These are phyloP conservation scores for Eremochloa ophiuroides DNA, from an alignment of 176 grass and related monocot species.

Conservation along the genomic window DNA sequence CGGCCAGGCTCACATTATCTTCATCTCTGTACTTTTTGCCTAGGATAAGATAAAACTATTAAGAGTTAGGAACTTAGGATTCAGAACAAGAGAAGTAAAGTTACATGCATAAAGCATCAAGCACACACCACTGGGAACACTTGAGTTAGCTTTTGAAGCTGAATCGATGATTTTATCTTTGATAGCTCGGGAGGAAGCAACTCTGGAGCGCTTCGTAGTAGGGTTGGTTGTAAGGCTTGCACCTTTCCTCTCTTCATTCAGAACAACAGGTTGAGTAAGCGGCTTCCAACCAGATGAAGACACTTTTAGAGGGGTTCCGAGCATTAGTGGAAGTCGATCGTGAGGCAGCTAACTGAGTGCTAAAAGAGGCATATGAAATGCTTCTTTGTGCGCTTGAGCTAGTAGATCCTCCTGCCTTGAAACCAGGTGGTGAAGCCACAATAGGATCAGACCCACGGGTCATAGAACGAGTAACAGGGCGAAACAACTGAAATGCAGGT, in stretches of 20 bases:
- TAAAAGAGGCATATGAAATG: conserved; percentile 32
- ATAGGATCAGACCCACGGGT: conserved; percentile 9
- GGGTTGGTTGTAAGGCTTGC: conserved; percentile 36
- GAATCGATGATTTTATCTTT: conserved; percentile 29
- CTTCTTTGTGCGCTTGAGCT: conserved; percentile 12
- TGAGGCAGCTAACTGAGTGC: conserved; percentile 21
- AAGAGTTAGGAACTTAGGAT: conserved; percentile 7
- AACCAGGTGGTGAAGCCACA: conserved; percentile 5
- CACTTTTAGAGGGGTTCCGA: conserved; percentile 33
- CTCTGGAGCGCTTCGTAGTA: conserved; percentile 47
- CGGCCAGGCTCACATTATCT: not conserved
- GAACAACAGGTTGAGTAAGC: conserved; percentile 33
- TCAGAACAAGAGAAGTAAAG: conserved; percentile 1
- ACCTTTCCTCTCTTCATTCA: conserved; percentile 23
- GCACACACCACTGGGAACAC: conserved; percentile 23
- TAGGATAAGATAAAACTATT: conserved; percentile 1
- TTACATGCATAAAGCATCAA: not conserved
- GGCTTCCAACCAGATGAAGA: conserved; percentile 49
- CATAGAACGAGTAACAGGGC: conserved; percentile 58
- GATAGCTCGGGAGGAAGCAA: conserved; percentile 30
- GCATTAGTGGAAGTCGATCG: conserved; percentile 15
- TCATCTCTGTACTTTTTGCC: conserved; percentile 36
- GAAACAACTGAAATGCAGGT: conserved; percentile 15
- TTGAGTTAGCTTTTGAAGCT: conserved; percentile 8
- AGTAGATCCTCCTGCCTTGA: conserved; percentile 30